Percentiles rank a stretch among this genome's conserved stretches.
These are phyloP conservation scores for Glutinoglossum americanum DNA, from an alignment of 495 filamentous ascomycete species.

Conservation along the genomic window DNA sequence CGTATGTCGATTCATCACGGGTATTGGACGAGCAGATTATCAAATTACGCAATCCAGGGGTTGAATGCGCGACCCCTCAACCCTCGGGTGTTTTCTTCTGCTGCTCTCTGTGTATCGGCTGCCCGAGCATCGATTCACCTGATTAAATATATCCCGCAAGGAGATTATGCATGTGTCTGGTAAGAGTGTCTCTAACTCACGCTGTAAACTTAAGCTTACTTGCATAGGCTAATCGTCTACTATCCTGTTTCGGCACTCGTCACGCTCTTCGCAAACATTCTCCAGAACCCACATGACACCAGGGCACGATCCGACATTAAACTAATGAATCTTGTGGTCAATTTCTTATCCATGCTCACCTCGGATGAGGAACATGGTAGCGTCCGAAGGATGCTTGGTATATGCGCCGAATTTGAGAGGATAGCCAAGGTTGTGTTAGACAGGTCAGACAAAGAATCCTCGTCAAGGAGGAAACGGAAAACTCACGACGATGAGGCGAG, in stretches of 20 bases:
- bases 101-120: constrained; percentile 75
- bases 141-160: constrained; percentile 87
- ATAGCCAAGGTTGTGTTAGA: constrained; percentile 87
- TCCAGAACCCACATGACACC: constrained; percentile 84
- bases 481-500: constrained; percentile 25
- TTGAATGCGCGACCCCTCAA: constrained; percentile 79
- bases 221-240: constrained; percentile 71
- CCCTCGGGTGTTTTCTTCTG: constrained; percentile 83
- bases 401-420: constrained; percentile 86
- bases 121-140: constrained; percentile 83
- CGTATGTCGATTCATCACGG: constrained; percentile 97
- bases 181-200: constrained; percentile 21
- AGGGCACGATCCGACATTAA: constrained; percentile 73
- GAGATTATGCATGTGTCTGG: constrained; percentile 91
- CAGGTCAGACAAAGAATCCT: constrained; percentile 62
- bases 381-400: constrained; percentile 76
- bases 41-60: constrained; percentile 87
- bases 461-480: constrained; percentile 65
- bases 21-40: constrained; percentile 89
- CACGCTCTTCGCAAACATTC: constrained; percentile 87
- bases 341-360: constrained; percentile 63
- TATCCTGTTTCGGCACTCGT: constrained; percentile 92
- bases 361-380: constrained; percentile 58
- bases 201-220: background rate
- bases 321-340: constrained; percentile 81